phyloP scores from a whole-genome alignment of 2,329 filamentous ascomycete species.

The Stemphylium lycopersici region DNA sequence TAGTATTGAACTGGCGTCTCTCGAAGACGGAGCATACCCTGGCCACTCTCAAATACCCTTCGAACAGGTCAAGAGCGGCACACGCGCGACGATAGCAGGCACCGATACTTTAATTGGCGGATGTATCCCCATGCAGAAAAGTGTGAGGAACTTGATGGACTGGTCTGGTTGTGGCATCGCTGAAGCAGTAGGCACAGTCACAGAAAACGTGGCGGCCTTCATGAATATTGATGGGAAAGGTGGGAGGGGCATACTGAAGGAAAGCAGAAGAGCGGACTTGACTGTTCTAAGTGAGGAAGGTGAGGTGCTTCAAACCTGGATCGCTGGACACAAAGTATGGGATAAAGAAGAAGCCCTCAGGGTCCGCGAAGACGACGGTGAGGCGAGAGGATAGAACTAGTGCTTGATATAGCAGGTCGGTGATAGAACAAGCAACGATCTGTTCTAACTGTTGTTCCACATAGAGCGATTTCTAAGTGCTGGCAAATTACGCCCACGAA shows the following conservation, averaged over 20 bases:
- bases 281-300: constrained; percentile 55
- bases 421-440: no score
- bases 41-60: constrained; percentile 60
- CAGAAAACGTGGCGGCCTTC: constrained; percentile 58
- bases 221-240: constrained; percentile 55
- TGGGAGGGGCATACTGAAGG: constrained; percentile 51
- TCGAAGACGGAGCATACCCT: constrained; percentile 59
- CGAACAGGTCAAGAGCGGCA: constrained; percentile 57
- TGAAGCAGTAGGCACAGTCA: constrained; percentile 57
- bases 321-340: constrained; percentile 57
- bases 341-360: constrained; percentile 44
- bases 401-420: background rate
- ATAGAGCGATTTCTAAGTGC: no score
- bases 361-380: constrained; percentile 37
- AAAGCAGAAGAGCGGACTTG: constrained; percentile 57
- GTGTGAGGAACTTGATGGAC: constrained; percentile 56
- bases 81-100: constrained; percentile 57
- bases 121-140: constrained; percentile 58
- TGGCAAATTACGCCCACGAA: no score
- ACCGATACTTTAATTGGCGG: constrained; percentile 62
- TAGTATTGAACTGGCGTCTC: constrained; percentile 60
- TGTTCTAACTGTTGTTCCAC: no score
- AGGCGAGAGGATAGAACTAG: constrained; percentile 24
- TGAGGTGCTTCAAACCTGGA: constrained; percentile 59
- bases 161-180: constrained; percentile 57